These are phyloP conservation scores for Dittrichia graveolens DNA, from an alignment of 129 eudicot genomes.

Conservation along the genomic window DNA sequence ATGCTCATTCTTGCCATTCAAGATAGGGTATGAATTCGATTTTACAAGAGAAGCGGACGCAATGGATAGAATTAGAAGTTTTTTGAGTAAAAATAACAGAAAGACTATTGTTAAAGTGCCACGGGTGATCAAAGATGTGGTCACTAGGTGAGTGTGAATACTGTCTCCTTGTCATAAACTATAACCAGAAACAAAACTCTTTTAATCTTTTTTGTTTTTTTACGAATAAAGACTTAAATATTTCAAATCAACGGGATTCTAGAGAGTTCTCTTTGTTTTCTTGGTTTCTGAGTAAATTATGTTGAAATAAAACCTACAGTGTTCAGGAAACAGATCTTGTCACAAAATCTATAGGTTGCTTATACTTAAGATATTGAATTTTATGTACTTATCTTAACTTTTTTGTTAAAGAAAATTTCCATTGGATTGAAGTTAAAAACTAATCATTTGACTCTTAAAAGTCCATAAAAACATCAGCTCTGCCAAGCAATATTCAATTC, in stretches of 20 bases:
- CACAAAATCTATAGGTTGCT: neutral
- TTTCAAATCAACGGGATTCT: neutral
- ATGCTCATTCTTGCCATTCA: conserved; percentile 37
- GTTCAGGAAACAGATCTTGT: no score
- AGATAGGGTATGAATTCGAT: conserved; percentile 95
- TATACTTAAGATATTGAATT: neutral
- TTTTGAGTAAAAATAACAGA: conserved; percentile 60
- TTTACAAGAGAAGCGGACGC: conserved; percentile 95
- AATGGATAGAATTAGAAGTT: conserved; percentile 74
- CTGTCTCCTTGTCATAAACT: neutral
- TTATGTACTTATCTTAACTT: neutral
- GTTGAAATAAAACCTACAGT: neutral
- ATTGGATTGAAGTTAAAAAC: neutral
- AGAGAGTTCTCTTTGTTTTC: neutral
- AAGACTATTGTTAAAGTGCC: conserved; percentile 80
- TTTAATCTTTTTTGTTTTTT: neutral
- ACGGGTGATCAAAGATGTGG: conserved; percentile 58
- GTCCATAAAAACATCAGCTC: neutral
- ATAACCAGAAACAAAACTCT: neutral
- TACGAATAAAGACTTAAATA: neutral
- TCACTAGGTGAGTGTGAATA: conserved; percentile 60
- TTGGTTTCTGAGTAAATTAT: neutral
- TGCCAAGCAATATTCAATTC: neutral
- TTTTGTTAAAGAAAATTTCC: neutral
- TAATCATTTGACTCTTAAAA: neutral